These are phyloP conservation scores for Lepiota brunneoincarnata DNA, from an alignment of 768 basidiomycete genomes.

Conservation along the genomic window DNA sequence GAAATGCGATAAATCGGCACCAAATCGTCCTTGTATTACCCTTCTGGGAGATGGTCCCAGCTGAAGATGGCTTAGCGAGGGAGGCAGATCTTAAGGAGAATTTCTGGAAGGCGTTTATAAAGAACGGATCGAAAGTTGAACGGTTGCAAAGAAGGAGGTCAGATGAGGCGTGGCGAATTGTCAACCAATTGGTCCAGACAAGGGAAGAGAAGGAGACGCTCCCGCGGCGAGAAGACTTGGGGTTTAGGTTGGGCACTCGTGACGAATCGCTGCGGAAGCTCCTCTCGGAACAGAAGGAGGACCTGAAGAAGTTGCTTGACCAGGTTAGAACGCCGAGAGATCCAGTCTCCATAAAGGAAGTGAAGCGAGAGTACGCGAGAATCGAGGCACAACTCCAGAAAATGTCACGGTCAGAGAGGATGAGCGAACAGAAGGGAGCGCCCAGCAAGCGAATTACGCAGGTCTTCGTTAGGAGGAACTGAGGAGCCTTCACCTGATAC, in stretches of 20 bases:
- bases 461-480: no score
- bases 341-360: background rate
- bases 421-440: background rate
- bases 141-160: background rate
- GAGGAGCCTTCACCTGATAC: no score
- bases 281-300: conserved; percentile 1
- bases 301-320: background rate
- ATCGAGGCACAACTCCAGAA: conserved; percentile 3
- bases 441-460: no score
- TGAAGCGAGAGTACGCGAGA: conserved; percentile 4
- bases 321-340: background rate
- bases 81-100: conserved; percentile 15
- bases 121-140: conserved; percentile 11
- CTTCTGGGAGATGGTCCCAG: conserved; percentile 7
- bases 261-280: background rate
- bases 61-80: conserved; percentile 4
- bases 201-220: background rate
- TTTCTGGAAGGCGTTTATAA: conserved; percentile 18
- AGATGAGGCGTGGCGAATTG: conserved; percentile 5
- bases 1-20: background rate
- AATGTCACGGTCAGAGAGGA: background rate
- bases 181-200: conserved; percentile 2
- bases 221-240: background rate
- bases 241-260: background rate
- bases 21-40: conserved; percentile 15